Evolutionary conservation across 1,139 yeast genomes (phyloP), one percentile per base, ranked within the genome.

Genomic region (Hemisphaericaspora subhashii): DNA sequence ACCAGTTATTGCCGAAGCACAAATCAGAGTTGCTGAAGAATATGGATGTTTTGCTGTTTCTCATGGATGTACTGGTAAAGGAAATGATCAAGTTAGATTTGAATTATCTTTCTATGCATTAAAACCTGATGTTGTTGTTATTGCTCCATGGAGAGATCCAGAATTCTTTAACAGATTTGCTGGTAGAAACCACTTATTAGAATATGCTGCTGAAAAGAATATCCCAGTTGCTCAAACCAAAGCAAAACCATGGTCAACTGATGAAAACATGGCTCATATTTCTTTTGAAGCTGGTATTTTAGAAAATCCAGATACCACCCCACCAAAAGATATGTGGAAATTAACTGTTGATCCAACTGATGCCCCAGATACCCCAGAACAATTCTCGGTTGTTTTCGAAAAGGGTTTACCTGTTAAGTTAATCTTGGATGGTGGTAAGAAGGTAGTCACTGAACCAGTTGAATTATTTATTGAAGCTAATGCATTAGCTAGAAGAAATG

Each of bases 241-340:
- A 70, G 89, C 98, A 50, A 92, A 92, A 77, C 98, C 98, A 52
- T 92, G 98, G 98, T 90, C 98, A 18, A 94, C 98, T 46, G 98
- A 92, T 64, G 98, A 92, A 75, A 92, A 92, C 78, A 74, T 90
- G 81, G 98, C 98, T 33, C 98, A 92, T 70, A 92, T 92, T 62
- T 90, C 98, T 31, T 92, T 86, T 64, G 98, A 92, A 75, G 98
- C 98, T 50, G 98, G 98, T 68, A 92, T 92, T 54, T 81, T 92
- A 61, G 98, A 92, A 72, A 95, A 92, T 72, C 98, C 98, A 59
- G 88, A 92, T 66, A 82, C 92, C 55, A 92, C 98, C 39, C 98
- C 98, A 51, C 98, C 98, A 69, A 90, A 88, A 75, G 98, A 92
- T 67, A 92, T 92, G 98, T 92, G 98, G 98, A 92, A 92, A 74